Base-by-base conservation (phyloP, 2,329 filamentous ascomycete genomes). In the Fusarium devonianum region DNA sequence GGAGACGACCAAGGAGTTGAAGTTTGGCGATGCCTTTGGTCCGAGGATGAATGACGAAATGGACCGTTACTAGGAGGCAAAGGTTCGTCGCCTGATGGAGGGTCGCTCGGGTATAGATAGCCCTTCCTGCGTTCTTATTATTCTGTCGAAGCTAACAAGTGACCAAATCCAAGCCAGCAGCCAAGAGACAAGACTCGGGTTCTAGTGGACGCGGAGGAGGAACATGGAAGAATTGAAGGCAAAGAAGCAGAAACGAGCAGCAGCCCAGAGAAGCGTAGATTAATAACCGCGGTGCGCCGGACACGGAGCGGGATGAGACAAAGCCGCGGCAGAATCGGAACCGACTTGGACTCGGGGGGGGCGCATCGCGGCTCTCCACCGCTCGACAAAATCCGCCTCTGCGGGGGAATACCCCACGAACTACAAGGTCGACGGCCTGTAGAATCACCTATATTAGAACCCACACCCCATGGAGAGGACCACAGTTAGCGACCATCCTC, bases 41-140 rank as follows among this genome's bases (percentile, higher is more conserved):
- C 62, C 60, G 60, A 62, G 37, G 39, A 39, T 49, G 53, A 44
- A 57, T 59, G 37, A 52, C 49, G 56, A 49, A 56, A 53, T 58
- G 13, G 30, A 39, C 32, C 13, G 34, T 21, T 34, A 11, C 19
- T 26, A 13, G 2, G 11, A 14, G 19, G n/a, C 19, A n/a, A n/a
- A 11, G 22, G 16, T 18, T n/a, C 17, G 32, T 16, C 14, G 17
- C 9, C 4, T 14, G 33, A 23, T 28, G 4, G 16, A 13, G 13
- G 28, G 28, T 18, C 19, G 28, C 13, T 8, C 17, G 22, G 21
- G 14, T 14, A 22, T 16, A 37, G 51, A 51, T 56, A 29, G 51
- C 36, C 51, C 30, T 17, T 16, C 40, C 35, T 36, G 39, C 22
- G 18, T 22, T 28, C 12, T 23, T 28, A 12, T 29, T 25, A 22